These are phyloP conservation scores for Backusella mclennaniae DNA, from an alignment of 192 early-diverging fungal species.

Conservation along the genomic window DNA sequence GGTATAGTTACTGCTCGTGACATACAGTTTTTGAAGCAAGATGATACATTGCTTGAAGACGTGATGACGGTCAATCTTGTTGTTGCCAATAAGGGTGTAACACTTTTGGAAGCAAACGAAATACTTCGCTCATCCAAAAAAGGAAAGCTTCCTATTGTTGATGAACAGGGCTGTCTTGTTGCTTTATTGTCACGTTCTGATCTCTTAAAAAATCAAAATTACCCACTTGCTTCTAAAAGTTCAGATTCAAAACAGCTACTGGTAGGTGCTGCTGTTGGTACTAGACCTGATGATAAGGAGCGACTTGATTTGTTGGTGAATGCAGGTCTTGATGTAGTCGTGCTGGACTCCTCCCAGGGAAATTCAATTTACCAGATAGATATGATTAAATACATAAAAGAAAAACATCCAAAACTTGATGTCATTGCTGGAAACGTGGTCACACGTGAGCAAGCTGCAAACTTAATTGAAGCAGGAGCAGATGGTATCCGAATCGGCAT, in stretches of 20 bases:
- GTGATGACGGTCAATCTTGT: constrained; percentile 94
- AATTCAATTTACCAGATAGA: constrained; percentile 93
- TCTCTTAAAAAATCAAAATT: constrained; percentile 96
- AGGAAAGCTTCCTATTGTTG: constrained; percentile 96
- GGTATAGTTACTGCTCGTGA: constrained; percentile 97
- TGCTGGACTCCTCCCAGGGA: constrained; percentile 96
- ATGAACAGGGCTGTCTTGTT: constrained; percentile 76
- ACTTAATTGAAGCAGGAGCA: constrained; percentile 89
- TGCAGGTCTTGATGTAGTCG: constrained; percentile 94
- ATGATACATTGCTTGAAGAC: constrained; percentile 56
- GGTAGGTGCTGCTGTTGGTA: constrained; percentile 90
- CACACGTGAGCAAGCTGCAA: constrained; percentile 90
- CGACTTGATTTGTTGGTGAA: constrained; percentile 84
- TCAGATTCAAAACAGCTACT: constrained; percentile 86
- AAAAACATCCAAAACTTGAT: constrained; percentile 76
- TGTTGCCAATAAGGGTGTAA: constrained; percentile 84
- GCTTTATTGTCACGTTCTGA: constrained; percentile 93
- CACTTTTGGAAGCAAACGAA: constrained; percentile 85
- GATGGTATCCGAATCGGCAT: constrained; percentile 96
- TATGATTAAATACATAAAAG: constrained; percentile 93
- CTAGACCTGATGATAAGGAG: constrained; percentile 84
- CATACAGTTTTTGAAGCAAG: constrained; percentile 88
- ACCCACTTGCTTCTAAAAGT: constrained; percentile 87
- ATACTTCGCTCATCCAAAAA: constrained; percentile 89
- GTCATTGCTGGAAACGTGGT: constrained; percentile 98